Percentiles rank a stretch among this genome's conserved stretches.
Evolutionary conservation across 257 asterid genomes (phyloP).

Genomic region (Ballota nigra): DNA sequence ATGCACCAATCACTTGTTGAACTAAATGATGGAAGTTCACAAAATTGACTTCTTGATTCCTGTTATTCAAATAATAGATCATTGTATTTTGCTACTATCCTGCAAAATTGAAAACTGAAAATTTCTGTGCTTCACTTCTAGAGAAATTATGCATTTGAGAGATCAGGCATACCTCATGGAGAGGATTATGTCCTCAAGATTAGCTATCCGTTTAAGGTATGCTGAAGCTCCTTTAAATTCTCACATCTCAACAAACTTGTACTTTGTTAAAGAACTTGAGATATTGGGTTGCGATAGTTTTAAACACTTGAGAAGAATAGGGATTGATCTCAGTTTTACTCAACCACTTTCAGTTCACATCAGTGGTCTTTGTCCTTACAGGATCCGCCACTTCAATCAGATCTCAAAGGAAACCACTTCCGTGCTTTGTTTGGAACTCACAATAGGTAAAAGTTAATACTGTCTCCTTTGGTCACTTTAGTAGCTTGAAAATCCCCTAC

Average conservation of each 20-base stretch:
- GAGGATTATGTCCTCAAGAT: slow-evolving; percentile 83
- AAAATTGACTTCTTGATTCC: slow-evolving; percentile 12
- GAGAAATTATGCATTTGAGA: slow-evolving; percentile 96
- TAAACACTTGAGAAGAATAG: slow-evolving; percentile 22
- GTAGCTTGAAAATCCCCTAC: slow-evolving; percentile 8
- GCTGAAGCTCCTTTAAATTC: neutral
- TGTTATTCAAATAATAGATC: neutral
- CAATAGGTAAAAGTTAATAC: slow-evolving; percentile 54
- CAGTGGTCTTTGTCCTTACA: slow-evolving; percentile 33
- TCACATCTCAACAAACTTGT: slow-evolving; percentile 2
- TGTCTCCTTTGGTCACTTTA: slow-evolving; percentile 14
- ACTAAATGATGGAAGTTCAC: neutral
- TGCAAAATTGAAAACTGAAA: slow-evolving; percentile 12
- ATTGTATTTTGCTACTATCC: slow-evolving; percentile 1
- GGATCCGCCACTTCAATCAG: slow-evolving; percentile 88
- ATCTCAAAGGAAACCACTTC: slow-evolving; percentile 75
- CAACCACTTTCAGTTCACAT: slow-evolving; percentile 25
- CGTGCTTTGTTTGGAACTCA: slow-evolving; percentile 91
- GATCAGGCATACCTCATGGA: slow-evolving; percentile 79
- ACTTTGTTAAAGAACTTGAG: slow-evolving; percentile 5
- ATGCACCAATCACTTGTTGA: slow-evolving; percentile 19
- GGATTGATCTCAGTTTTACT: slow-evolving; percentile 8
- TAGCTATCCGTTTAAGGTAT: slow-evolving; percentile 84
- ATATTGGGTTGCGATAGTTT: slow-evolving; percentile 10
- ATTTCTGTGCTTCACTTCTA: slow-evolving; percentile 26